phyloP scores from a whole-genome alignment of 1,284 basidiomycete species.

The Fomitopsis betulina region DNA sequence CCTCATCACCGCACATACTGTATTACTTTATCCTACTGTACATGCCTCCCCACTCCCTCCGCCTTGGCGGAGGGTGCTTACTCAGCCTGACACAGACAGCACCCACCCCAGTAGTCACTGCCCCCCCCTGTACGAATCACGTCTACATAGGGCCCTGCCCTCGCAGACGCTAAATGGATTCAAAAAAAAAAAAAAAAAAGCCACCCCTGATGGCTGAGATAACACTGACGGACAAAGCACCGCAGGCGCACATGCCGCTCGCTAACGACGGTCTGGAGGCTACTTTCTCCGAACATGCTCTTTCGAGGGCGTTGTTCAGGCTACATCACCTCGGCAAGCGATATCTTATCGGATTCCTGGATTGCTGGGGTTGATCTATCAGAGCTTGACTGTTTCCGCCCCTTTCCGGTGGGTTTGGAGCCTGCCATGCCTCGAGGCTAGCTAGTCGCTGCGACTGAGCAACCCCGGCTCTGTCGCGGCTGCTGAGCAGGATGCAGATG shows the following conservation, averaged over 20 bases:
- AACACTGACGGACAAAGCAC: too few species aligned
- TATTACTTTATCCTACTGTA: too few species aligned
- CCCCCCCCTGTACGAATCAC: too few species aligned
- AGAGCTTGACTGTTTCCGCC: neutral
- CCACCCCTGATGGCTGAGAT: too few species aligned
- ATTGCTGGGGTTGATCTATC: neutral
- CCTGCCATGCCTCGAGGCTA: neutral
- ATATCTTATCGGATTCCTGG: slow-evolving; percentile 6
- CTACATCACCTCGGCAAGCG: neutral
- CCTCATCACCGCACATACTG: too few species aligned
- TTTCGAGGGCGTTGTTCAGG: neutral
- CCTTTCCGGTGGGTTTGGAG: neutral
- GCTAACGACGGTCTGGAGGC: neutral
- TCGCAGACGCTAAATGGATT: too few species aligned
- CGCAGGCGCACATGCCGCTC: neutral
- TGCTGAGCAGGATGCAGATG: neutral
- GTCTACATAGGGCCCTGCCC: too few species aligned
- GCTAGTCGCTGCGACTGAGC: neutral
- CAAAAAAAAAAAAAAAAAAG: too few species aligned
- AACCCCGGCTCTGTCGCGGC: neutral
- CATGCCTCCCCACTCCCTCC: too few species aligned
- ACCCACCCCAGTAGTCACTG: too few species aligned
- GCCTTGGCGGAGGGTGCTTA: too few species aligned
- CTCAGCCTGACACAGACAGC: too few species aligned
- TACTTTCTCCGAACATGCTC: neutral